phyloP scores from a whole-genome alignment of 495 filamentous ascomycete genomes.

The Xylaria nigripes region DNA sequence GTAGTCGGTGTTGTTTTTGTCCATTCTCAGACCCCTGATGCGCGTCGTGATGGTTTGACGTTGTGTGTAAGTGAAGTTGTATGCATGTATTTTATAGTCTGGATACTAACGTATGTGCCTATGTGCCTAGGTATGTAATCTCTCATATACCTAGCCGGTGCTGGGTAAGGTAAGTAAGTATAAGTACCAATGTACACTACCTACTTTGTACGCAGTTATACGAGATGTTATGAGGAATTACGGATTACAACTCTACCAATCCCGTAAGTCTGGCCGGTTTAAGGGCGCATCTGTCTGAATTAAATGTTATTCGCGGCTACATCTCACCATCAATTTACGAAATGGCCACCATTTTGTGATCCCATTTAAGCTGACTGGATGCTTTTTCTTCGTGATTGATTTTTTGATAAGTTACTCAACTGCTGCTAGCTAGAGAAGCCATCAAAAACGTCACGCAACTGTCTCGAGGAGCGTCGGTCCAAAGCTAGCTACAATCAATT shows the following conservation, averaged over 20 bases:
- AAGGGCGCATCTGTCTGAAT: too few species aligned
- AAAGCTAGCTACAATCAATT: slow-evolving; percentile 1
- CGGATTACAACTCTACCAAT: too few species aligned
- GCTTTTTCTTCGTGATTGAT: slow-evolving; percentile 3
- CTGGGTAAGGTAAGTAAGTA: too few species aligned
- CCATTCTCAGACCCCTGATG: slow-evolving; percentile 18
- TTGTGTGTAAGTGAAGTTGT: background rate
- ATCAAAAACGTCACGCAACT: background rate
- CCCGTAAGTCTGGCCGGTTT: too few species aligned
- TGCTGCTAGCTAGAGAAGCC: slow-evolving; percentile 8
- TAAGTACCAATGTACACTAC: too few species aligned
- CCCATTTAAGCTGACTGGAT: background rate
- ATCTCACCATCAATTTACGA: too few species aligned
- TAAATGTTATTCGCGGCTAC: too few species aligned
- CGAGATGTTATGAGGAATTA: too few species aligned
- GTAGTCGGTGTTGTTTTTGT: slow-evolving; percentile 33
- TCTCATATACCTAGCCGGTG: background rate
- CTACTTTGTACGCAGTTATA: too few species aligned
- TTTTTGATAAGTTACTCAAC: background rate
- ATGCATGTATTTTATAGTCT: background rate
- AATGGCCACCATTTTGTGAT: too few species aligned
- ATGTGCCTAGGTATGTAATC: background rate
- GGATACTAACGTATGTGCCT: background rate
- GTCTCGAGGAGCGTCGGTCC: background rate
- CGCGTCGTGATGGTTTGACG: background rate